phyloP scores from a whole-genome alignment of 148 eudicot species.

The Fagopyrum tataricum region DNA sequence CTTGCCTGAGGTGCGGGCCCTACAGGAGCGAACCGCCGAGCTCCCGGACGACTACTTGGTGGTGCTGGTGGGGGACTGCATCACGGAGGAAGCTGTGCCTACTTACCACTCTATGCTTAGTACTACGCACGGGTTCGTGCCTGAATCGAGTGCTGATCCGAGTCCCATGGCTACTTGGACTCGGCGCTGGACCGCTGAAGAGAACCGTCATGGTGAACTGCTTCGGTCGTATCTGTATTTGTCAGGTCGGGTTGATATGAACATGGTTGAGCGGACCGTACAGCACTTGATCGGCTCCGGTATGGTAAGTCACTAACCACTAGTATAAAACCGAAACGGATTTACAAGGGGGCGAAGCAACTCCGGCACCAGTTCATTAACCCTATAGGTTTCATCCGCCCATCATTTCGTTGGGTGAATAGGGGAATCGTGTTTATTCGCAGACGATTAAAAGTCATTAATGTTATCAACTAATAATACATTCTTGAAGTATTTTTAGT shows the following conservation, averaged over 20 bases:
- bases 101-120: constrained; percentile 25
- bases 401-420: too few relatives aligned
- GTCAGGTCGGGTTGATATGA: constrained; percentile 33
- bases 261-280: constrained; percentile 22
- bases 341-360: too few relatives aligned
- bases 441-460: too few relatives aligned
- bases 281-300: constrained; percentile 27
- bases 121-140: constrained; percentile 20
- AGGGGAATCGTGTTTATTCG: too few relatives aligned
- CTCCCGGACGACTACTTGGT: constrained; percentile 29
- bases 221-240: constrained; percentile 23
- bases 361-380: too few relatives aligned
- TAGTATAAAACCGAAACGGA: too few relatives aligned
- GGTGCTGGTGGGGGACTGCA: constrained; percentile 26
- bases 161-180: constrained; percentile 25
- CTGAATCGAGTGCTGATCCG: constrained; percentile 20
- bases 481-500: too few relatives aligned
- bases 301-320: constrained; percentile 14
- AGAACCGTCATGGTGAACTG: constrained; percentile 28
- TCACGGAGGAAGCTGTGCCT: constrained; percentile 29
- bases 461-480: too few relatives aligned
- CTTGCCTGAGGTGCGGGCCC: constrained; percentile 10
- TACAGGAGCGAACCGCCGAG: constrained; percentile 17
- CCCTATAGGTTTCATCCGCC: too few relatives aligned
- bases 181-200: constrained; percentile 30